Evolutionary conservation across 352 stramenopile genomes (phyloP), one percentile per base, ranked within the genome.

Genomic region (Phytophthora tubulina): DNA sequence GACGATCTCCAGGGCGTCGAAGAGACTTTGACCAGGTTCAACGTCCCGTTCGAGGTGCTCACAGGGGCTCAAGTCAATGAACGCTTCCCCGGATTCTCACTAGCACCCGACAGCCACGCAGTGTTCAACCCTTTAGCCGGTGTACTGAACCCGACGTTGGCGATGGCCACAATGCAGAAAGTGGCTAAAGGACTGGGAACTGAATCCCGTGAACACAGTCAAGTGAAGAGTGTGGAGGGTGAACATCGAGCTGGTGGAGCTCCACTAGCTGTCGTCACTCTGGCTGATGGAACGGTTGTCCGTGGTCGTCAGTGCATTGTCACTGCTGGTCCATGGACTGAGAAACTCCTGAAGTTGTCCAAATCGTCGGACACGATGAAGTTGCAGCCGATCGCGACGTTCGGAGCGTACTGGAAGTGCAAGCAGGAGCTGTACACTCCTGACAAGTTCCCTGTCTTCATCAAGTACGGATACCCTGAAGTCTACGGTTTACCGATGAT

Each of bases 401-500:
- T 90, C 54, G 83, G 81, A 21, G 84, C 76, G n/a, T 90, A 88
- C 74, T 88, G 80, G 82, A 85, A 80, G 41, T 88, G 74, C 54
- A 63, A 75, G 17, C 69, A 82, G 59, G 68, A 85, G 54, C 55
- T 83, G 30, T 88, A 82, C 65, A 76, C 66, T 1, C 72, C 81
- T 8, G 59, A 63, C 70, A 79, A 76, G 14, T 90, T 92, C 62
- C 82, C 85, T 3, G 83, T 90, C 33, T 93, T 90, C 21, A 88
- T 93, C 68, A 85, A 88, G 61, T 89, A 89, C 70, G 81, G 80
- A 2, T 52, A 74, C 27, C 76, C 82, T 0, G 77, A 78, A 39
- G 44, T 90, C 5, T 93, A 93, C 38, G 85, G 82, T 11, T 64
- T 93, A 31, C 78, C 80, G 0, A 81, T 89, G 72, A 73, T 84